Evolutionary conservation across 768 basidiomycete genomes (phyloP).

Genomic region (Amanita brunnescens): DNA sequence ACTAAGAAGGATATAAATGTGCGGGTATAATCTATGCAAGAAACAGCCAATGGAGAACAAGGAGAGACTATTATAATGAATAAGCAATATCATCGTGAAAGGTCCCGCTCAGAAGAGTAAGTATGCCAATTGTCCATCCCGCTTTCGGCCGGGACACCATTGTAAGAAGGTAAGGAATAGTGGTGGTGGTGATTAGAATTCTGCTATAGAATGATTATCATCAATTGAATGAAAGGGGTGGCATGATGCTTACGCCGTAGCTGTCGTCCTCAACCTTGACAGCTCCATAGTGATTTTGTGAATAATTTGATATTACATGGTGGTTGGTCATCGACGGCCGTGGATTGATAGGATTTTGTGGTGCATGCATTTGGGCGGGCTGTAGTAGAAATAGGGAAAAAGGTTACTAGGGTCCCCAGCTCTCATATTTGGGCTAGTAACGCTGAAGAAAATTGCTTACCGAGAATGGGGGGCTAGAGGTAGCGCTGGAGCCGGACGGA

Average conservation of each 20-base stretch:
- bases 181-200: conserved; percentile 21
- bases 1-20: not conserved
- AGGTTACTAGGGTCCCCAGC: conserved; percentile 50
- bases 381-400: conserved; percentile 35
- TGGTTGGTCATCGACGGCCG: conserved; percentile 34
- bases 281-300: conserved; percentile 39
- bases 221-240: not conserved
- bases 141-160: conserved; percentile 33
- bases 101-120: conserved; percentile 58
- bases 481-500: conserved; percentile 63
- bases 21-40: conserved; percentile 9
- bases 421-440: conserved; percentile 19
- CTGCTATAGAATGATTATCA: conserved; percentile 3
- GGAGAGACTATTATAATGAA: conserved; percentile 13
- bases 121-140: conserved; percentile 54
- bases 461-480: conserved; percentile 79
- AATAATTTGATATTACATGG: conserved; percentile 30
- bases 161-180: conserved; percentile 41
- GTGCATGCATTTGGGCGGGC: conserved; percentile 61
- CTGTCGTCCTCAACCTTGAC: conserved; percentile 67
- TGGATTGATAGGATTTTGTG: conserved; percentile 42
- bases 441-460: conserved; percentile 55
- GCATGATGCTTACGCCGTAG: conserved; percentile 35
- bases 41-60: not conserved
- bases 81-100: conserved; percentile 39